Percentiles rank a stretch among this genome's conserved stretches.
These are phyloP conservation scores for Reticulascus tulasneorum DNA, from an alignment of 2,329 filamentous ascomycete genomes.

Conservation along the genomic window DNA sequence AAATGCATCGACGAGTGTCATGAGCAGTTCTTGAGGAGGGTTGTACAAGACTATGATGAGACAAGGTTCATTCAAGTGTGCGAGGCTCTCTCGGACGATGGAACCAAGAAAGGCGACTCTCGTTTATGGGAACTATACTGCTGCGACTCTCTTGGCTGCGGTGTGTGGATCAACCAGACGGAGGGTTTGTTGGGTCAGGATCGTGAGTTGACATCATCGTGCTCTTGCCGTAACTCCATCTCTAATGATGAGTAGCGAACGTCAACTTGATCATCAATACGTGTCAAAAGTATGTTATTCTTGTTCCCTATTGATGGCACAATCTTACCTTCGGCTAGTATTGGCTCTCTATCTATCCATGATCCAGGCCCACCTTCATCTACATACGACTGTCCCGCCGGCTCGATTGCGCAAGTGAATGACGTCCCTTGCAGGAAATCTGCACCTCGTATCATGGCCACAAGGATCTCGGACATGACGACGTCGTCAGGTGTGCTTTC, in stretches of 20 bases:
- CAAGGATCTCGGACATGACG: neutral
- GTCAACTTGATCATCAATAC: slow-evolving; percentile 47
- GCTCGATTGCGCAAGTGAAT: slow-evolving; percentile 1
- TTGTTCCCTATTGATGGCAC: slow-evolving; percentile 2
- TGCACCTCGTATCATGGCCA: too few species aligned
- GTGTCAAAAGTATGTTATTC: slow-evolving; percentile 42
- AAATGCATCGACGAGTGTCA: slow-evolving; percentile 31
- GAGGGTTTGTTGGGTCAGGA: slow-evolving; percentile 30
- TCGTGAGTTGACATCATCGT: slow-evolving; percentile 32
- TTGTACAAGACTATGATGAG: slow-evolving; percentile 23
- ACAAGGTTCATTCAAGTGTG: slow-evolving; percentile 27
- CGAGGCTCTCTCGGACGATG: slow-evolving; percentile 21
- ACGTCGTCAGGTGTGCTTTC: neutral
- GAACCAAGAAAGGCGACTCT: slow-evolving; percentile 20
- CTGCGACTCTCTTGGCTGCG: slow-evolving; percentile 48
- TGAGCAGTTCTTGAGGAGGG: slow-evolving; percentile 23
- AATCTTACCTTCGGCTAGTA: slow-evolving; percentile 17
- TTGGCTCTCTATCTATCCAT: slow-evolving; percentile 22
- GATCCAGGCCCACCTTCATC: slow-evolving; percentile 32
- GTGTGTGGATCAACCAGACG: slow-evolving; percentile 32
- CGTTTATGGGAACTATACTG: slow-evolving; percentile 46
- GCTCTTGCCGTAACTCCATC: slow-evolving; percentile 6
- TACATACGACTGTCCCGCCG: slow-evolving; percentile 22
- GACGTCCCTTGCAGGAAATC: too few species aligned
- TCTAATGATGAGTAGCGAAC: slow-evolving; percentile 35